These are phyloP conservation scores for Purpureocillium takamizusanense DNA, from an alignment of 2,329 filamentous ascomycete genomes.

Conservation along the genomic window DNA sequence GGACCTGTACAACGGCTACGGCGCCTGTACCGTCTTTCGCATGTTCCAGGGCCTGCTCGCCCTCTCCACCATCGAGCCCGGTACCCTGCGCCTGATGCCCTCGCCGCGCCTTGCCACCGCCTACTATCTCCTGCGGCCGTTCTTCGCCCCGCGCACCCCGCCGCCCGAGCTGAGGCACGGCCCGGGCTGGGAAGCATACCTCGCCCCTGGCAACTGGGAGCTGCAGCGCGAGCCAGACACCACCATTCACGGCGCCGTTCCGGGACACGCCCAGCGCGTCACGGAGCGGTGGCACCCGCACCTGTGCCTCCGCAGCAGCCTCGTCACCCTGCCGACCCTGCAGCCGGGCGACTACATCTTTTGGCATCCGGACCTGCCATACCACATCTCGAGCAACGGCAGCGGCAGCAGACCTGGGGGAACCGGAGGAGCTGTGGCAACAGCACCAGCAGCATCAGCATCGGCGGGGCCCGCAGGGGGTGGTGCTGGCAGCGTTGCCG, in stretches of 20 bases:
- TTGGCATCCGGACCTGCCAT: slow-evolving; percentile 50
- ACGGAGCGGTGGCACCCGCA: slow-evolving; percentile 51
- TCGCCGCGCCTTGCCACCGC: slow-evolving; percentile 67
- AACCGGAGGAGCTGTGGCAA: no score
- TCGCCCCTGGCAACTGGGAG: slow-evolving; percentile 34
- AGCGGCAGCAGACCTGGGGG: no score
- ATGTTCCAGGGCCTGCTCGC: slow-evolving; percentile 51
- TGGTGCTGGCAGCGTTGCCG: slow-evolving; percentile 1
- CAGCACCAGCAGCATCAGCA: neutral
- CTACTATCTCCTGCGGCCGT: slow-evolving; percentile 61
- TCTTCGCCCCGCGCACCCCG: slow-evolving; percentile 37
- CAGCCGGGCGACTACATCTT: slow-evolving; percentile 49
- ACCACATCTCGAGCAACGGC: slow-evolving; percentile 38
- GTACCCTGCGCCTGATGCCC: slow-evolving; percentile 63
- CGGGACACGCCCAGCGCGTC: slow-evolving; percentile 47
- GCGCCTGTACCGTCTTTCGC: slow-evolving; percentile 48
- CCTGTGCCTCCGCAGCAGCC: slow-evolving; percentile 40
- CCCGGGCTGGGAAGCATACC: slow-evolving; percentile 39
- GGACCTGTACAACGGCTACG: slow-evolving; percentile 49
- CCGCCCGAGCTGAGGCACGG: slow-evolving; percentile 29
- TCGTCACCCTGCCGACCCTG: slow-evolving; percentile 45
- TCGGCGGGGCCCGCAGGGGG: neutral
- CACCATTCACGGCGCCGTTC: slow-evolving; percentile 49
- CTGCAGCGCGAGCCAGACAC: slow-evolving; percentile 42
- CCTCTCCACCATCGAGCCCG: slow-evolving; percentile 47